A percentile compares a stretch with the other conserved stretches of the same genome.
Conservation (phyloP, 495 filamentous ascomycete genomes). For the Chaetomium cochliodes region DNA sequence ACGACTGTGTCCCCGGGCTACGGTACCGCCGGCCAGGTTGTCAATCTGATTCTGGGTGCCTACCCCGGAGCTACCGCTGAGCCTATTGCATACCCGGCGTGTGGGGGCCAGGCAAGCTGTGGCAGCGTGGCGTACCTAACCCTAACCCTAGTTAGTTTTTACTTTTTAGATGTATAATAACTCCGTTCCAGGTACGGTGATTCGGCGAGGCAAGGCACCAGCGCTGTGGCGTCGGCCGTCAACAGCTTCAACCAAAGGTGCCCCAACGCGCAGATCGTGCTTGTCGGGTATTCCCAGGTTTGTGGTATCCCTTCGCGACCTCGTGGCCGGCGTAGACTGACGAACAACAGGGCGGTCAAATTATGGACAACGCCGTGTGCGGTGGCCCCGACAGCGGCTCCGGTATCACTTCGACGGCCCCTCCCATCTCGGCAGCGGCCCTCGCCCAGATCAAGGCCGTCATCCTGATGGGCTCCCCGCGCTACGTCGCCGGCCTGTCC, state of each 20-base stretch:
- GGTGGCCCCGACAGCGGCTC: constrained; percentile 50
- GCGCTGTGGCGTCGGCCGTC: constrained; percentile 54
- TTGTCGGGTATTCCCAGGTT: constrained; percentile 65
- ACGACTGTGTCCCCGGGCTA: constrained; percentile 57
- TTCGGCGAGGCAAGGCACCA: constrained; percentile 52
- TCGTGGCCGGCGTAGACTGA: not conserved
- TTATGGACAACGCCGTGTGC: constrained; percentile 63
- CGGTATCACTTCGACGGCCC: constrained; percentile 26
- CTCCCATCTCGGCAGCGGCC: constrained; percentile 48
- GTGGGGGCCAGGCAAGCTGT: constrained; percentile 50
- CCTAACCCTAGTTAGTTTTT: too few relatives aligned
- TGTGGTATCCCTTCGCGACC: constrained; percentile 34
- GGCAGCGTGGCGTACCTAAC: constrained; percentile 37
- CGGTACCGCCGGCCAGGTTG: constrained; percentile 53
- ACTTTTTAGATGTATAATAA: too few relatives aligned
- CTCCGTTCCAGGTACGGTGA: constrained; percentile 39
- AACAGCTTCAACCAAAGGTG: constrained; percentile 54
- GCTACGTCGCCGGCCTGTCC: constrained; percentile 51
- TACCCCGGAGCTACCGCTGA: constrained; percentile 57
- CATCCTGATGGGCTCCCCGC: constrained; percentile 63
- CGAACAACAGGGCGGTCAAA: constrained; percentile 55
- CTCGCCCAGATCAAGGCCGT: constrained; percentile 51
- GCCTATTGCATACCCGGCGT: constrained; percentile 51
- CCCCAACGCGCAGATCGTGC: constrained; percentile 54
- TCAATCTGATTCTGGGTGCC: constrained; percentile 52